phyloP scores from a whole-genome alignment of 2,329 filamentous ascomycete species.

The Fusarium dimerum region DNA sequence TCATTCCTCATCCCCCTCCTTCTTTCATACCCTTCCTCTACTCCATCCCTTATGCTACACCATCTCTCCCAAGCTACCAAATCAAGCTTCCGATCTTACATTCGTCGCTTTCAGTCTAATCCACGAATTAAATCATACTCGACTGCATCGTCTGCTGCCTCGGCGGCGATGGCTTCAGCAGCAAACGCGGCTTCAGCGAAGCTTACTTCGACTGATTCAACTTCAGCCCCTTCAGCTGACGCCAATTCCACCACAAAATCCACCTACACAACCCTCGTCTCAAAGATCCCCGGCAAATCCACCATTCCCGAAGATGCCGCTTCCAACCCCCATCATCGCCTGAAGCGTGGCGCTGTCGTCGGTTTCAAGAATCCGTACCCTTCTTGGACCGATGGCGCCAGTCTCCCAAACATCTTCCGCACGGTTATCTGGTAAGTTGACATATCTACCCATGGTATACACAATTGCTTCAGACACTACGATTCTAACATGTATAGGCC shows the following conservation, averaged over 20 bases:
- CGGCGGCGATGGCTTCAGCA: conserved; percentile 21
- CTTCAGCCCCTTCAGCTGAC: conserved; percentile 12
- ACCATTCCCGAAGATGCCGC: conserved; percentile 43
- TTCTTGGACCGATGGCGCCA: conserved; percentile 38
- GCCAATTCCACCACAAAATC: conserved; percentile 7
- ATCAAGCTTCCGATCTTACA: conserved; percentile 21
- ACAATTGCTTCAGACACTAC: neutral
- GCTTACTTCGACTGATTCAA: conserved; percentile 16
- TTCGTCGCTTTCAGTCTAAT: conserved; percentile 10
- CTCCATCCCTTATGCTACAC: conserved; percentile 10
- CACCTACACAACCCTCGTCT: conserved; percentile 31
- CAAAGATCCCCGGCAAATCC: conserved; percentile 36
- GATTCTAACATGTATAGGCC: conserved; percentile 29
- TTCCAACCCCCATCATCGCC: conserved; percentile 51
- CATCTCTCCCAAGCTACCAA: conserved; percentile 15
- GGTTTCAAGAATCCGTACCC: conserved; percentile 54
- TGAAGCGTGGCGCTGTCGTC: conserved; percentile 39
- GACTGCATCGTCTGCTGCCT: conserved; percentile 11
- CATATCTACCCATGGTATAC: neutral
- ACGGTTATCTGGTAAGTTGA: conserved; percentile 40
- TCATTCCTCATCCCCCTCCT: conserved; percentile 2
- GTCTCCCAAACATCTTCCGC: conserved; percentile 26
- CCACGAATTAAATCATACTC: conserved; percentile 9
- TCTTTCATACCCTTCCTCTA: neutral
- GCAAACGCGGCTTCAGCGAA: conserved; percentile 14